phyloP scores from a whole-genome alignment of 306 rosid species.

The Rosa lucieae region DNA sequence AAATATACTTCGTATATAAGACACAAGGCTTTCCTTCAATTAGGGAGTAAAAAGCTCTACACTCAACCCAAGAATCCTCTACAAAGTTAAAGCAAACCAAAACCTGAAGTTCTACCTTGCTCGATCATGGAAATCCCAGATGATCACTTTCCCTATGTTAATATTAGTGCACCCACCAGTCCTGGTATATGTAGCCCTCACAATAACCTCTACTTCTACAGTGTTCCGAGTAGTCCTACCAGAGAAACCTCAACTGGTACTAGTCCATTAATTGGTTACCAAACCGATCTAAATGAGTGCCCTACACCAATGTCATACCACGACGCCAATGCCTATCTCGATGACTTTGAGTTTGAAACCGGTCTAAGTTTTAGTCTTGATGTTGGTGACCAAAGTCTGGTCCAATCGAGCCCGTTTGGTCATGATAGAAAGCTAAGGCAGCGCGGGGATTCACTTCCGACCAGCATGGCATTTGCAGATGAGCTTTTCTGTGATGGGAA shows the following conservation, averaged over 20 bases:
- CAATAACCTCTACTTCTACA: conserved; percentile 43
- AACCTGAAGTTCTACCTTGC: background rate
- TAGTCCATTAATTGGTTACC: conserved; percentile 22
- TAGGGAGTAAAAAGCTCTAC: conserved; percentile 19
- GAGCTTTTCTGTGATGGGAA: conserved; percentile 75
- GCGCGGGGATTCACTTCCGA: conserved; percentile 34
- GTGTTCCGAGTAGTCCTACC: conserved; percentile 78
- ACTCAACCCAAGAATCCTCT: conserved; percentile 18
- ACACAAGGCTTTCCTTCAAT: conserved; percentile 13
- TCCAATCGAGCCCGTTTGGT: conserved; percentile 13
- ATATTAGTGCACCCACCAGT: conserved; percentile 34
- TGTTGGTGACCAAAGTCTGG: background rate
- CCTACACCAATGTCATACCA: conserved; percentile 37
- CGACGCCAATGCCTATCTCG: conserved; percentile 42
- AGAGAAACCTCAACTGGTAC: conserved; percentile 7
- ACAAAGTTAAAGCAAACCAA: background rate
- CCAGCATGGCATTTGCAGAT: conserved; percentile 77
- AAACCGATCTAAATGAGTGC: conserved; percentile 21
- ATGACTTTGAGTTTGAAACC: conserved; percentile 68
- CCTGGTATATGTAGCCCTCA: conserved; percentile 36
- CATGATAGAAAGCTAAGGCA: conserved; percentile 7
- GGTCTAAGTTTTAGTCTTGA: conserved; percentile 36
- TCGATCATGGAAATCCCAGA: conserved; percentile 42
- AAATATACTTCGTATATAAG: conserved; percentile 13
- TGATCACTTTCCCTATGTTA: conserved; percentile 18